Evolutionary conservation across 805 yeast genomes (phyloP).

Genomic region (Yamadazyma scolyti): DNA sequence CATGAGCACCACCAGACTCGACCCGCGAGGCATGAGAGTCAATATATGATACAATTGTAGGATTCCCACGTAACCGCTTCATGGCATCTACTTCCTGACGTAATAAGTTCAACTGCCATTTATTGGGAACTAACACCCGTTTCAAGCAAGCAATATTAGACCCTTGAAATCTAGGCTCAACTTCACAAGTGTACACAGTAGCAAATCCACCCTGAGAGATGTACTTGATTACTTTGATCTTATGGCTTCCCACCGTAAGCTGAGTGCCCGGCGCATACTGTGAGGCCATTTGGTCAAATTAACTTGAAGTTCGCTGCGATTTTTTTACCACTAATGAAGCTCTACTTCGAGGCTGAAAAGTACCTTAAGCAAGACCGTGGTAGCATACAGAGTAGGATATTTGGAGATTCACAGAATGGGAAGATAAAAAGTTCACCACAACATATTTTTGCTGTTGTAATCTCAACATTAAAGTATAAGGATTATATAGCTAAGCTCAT

Average conservation of each 20-base stretch:
- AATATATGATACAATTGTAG: conserved; percentile 81
- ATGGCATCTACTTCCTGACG: conserved; percentile 97
- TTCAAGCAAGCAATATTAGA: conserved; percentile 73
- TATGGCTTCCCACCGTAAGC: conserved; percentile 81
- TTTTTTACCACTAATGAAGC: conserved; percentile 27
- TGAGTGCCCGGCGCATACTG: conserved; percentile 51
- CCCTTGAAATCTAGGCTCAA: conserved; percentile 51
- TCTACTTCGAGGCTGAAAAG: conserved; percentile 42
- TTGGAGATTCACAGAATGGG: no score
- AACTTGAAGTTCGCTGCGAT: conserved; percentile 2
- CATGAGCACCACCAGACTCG: conserved; percentile 6
- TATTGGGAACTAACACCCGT: conserved; percentile 93
- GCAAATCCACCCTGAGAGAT: conserved; percentile 94
- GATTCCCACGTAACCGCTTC: conserved; percentile 79
- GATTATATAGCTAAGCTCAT: conserved; percentile 61
- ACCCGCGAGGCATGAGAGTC: conserved; percentile 88
- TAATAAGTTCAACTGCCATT: conserved; percentile 72
- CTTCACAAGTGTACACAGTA: conserved; percentile 79
- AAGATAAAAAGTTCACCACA: conserved; percentile 66
- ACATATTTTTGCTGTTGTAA: conserved; percentile 80
- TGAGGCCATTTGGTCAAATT: no score
- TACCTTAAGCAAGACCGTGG: conserved; percentile 24
- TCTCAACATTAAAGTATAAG: conserved; percentile 71
- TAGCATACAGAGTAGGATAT: conserved; percentile 35
- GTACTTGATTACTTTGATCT: conserved; percentile 63